phyloP scores from a whole-genome alignment of 2,329 filamentous ascomycete species.

The Tolypocladium capitatum region DNA sequence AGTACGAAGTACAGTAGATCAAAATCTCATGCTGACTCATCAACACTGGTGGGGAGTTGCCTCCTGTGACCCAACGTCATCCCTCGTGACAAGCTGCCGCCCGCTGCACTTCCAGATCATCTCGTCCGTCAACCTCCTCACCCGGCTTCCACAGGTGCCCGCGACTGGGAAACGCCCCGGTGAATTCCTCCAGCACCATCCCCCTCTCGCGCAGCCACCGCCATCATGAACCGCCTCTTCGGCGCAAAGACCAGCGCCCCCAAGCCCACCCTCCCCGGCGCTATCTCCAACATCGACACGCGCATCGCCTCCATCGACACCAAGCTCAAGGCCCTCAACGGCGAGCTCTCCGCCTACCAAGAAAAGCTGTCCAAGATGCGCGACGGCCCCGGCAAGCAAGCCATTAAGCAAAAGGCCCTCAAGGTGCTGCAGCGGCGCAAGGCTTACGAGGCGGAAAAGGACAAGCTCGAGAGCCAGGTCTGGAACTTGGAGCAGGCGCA shows the following conservation, averaged over 20 bases:
- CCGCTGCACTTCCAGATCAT: not conserved
- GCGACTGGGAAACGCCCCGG: not conserved
- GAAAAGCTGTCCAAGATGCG: slow-evolving; percentile 82
- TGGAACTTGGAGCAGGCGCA: slow-evolving; percentile 99
- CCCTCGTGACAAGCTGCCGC: not conserved
- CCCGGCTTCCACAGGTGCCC: not conserved
- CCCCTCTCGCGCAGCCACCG: not conserved
- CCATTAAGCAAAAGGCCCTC: slow-evolving; percentile 86
- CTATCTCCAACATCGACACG: slow-evolving; percentile 74
- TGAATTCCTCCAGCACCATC: not conserved
- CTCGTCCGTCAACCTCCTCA: not conserved
- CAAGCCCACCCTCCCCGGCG: slow-evolving; percentile 75
- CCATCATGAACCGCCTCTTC: slow-evolving; percentile 87
- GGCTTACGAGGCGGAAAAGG: slow-evolving; percentile 85
- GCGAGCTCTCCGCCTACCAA: slow-evolving; percentile 81
- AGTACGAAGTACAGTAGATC: no score
- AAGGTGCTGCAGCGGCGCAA: slow-evolving; percentile 89
- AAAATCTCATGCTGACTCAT: not conserved
- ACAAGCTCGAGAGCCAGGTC: slow-evolving; percentile 84
- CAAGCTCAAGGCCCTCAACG: slow-evolving; percentile 83
- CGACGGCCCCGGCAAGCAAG: slow-evolving; percentile 84
- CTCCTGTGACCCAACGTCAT: not conserved
- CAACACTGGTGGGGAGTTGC: not conserved
- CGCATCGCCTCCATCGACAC: slow-evolving; percentile 82
- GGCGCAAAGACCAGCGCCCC: slow-evolving; percentile 75